These are phyloP conservation scores for Prunus dulcis DNA, from an alignment of 306 rosid genomes.

Conservation along the genomic window DNA sequence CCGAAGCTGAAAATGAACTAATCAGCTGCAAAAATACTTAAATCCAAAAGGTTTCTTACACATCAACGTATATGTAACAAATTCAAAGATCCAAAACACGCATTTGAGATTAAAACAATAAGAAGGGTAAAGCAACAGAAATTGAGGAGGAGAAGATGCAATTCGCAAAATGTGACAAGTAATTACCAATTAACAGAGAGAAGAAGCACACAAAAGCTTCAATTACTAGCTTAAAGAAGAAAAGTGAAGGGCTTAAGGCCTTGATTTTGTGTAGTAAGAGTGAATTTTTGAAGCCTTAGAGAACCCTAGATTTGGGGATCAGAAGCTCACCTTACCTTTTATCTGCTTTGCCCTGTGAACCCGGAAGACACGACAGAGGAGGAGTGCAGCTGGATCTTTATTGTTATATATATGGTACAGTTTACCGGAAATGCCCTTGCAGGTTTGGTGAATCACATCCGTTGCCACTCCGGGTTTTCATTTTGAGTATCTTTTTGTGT, in stretches of 20 bases:
- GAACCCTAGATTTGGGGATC: constrained; percentile 88
- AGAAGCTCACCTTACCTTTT: constrained; percentile 32
- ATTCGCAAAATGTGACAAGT: not conserved
- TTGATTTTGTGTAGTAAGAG: constrained; percentile 10
- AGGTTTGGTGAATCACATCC: constrained; percentile 15
- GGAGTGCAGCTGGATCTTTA: not conserved
- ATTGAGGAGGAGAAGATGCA: not conserved
- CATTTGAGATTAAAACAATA: not conserved
- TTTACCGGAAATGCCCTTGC: constrained; percentile 27
- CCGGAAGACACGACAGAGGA: constrained; percentile 40
- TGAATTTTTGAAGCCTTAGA: constrained; percentile 2
- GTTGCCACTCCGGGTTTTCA: constrained; percentile 23
- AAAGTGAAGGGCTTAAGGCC: constrained; percentile 10
- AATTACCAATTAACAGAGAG: constrained; percentile 12
- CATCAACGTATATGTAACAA: not conserved
- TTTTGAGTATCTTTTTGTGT: not conserved
- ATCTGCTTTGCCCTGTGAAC: constrained; percentile 48
- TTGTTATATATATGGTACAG: not conserved
- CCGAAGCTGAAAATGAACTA: constrained; percentile 4
- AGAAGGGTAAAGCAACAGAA: not conserved
- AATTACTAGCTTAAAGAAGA: not conserved
- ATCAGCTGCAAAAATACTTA: constrained; percentile 1
- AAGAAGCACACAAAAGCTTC: constrained; percentile 1
- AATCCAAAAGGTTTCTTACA: not conserved
- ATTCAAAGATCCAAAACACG: constrained; percentile 31